Evolutionary conservation across 306 rosid species (phyloP).

Genomic region (Sindora glabra): DNA sequence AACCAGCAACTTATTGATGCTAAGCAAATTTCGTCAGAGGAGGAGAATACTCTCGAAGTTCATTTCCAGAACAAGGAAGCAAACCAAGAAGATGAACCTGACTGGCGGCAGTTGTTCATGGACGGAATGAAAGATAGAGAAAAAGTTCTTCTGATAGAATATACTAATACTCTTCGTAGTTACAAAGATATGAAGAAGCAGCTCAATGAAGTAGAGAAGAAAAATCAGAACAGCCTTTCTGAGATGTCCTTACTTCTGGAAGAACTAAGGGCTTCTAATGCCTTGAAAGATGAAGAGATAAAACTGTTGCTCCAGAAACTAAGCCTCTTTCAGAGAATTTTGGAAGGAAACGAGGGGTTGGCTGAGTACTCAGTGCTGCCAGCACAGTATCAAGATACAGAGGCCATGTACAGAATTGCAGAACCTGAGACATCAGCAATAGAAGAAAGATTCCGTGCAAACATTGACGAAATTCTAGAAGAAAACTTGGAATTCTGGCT

Average conservation of each 20-base stretch:
- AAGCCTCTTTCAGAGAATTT: conserved; percentile 44
- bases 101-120: conserved; percentile 63
- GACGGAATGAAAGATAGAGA: conserved; percentile 70
- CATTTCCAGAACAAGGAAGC: conserved; percentile 18
- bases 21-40: conserved; percentile 12
- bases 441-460: conserved; percentile 63
- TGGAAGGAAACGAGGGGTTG: conserved; percentile 36
- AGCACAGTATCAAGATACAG: conserved; percentile 8
- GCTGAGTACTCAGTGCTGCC: conserved; percentile 12
- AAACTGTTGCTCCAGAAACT: conserved; percentile 58
- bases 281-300: conserved; percentile 76
- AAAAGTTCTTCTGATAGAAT: conserved; percentile 55
- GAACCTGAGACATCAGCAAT: conserved; percentile 13
- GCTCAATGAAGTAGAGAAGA: conserved; percentile 53
- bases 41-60: conserved; percentile 10
- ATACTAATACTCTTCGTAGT: conserved; percentile 72
- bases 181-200: conserved; percentile 76
- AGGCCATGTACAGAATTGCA: conserved; percentile 19
- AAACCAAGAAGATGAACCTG: conserved; percentile 55
- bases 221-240: conserved; percentile 24
- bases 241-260: conserved; percentile 48
- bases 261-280: conserved; percentile 53
- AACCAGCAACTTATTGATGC: conserved; percentile 21
- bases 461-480: conserved; percentile 78
- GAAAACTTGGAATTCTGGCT: conserved; percentile 88